These are phyloP conservation scores for Apodospora peruviana DNA, from an alignment of 495 filamentous ascomycete species.

Conservation along the genomic window DNA sequence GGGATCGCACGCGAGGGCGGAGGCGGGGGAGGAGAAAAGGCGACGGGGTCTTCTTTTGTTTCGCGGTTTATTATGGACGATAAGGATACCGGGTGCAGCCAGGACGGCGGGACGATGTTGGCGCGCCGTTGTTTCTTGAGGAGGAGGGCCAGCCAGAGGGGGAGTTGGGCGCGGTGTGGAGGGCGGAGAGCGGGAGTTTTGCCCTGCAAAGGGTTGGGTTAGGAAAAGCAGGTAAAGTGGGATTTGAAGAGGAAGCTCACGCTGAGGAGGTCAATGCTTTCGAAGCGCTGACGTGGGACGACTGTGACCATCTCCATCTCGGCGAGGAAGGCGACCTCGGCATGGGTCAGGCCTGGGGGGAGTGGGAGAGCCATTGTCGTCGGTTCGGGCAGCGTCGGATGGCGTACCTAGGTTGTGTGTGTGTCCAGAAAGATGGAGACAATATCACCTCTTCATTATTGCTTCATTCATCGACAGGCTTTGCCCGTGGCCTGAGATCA, in stretches of 20 bases:
- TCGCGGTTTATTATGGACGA: slow-evolving; percentile 72
- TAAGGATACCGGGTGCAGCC: slow-evolving; percentile 73
- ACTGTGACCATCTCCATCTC: slow-evolving; percentile 96
- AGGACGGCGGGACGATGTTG: slow-evolving; percentile 86
- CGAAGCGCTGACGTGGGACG: slow-evolving; percentile 83
- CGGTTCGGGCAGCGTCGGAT: too few relatives aligned
- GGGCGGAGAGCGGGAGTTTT: slow-evolving; percentile 69
- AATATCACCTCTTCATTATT: background rate
- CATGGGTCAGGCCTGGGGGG: slow-evolving; percentile 74
- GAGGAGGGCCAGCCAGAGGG: slow-evolving; percentile 95
- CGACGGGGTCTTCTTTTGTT: slow-evolving; percentile 54
- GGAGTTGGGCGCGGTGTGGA: slow-evolving; percentile 72
- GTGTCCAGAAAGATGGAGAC: too few relatives aligned
- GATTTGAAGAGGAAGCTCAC: slow-evolving; percentile 47
- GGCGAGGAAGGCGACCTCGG: slow-evolving; percentile 90
- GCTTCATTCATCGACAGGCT: too few relatives aligned
- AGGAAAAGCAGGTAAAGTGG: background rate
- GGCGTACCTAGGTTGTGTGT: too few relatives aligned
- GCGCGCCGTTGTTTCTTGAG: slow-evolving; percentile 92
- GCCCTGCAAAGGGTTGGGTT: slow-evolving; percentile 49
- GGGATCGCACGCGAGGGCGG: slow-evolving; percentile 47
- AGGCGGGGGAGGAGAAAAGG: slow-evolving; percentile 71
- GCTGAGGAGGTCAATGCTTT: slow-evolving; percentile 74
- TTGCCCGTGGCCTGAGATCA: too few relatives aligned
- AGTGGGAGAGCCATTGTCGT: slow-evolving; percentile 74